These are phyloP conservation scores for Rhododendron ovatum DNA, from an alignment of 148 eudicot species.

Conservation along the genomic window DNA sequence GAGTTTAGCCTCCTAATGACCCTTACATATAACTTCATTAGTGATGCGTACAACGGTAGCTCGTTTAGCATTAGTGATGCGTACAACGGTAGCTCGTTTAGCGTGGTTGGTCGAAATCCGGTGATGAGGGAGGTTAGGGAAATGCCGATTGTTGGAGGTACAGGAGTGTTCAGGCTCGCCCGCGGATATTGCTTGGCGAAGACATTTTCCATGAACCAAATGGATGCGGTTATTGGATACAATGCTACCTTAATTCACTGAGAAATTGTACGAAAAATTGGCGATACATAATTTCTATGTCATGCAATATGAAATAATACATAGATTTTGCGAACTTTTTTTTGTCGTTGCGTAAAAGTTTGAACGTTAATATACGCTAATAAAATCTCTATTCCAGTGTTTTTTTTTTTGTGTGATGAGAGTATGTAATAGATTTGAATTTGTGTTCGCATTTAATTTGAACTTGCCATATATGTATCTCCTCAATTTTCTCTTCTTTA, in stretches of 20 bases:
- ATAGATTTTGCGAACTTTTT: background rate
- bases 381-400: background rate
- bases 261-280: background rate
- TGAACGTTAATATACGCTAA: background rate
- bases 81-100: constrained; percentile 6
- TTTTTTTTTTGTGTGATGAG: background rate
- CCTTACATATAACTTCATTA: background rate
- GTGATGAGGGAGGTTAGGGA: background rate
- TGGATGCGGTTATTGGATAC: constrained; percentile 3
- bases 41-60: background rate
- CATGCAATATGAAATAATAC: background rate
- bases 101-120: background rate
- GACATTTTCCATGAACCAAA: background rate
- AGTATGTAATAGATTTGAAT: background rate
- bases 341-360: background rate
- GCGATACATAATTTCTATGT: background rate
- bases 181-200: background rate
- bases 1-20: constrained; percentile 9
- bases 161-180: background rate
- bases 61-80: background rate
- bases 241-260: background rate
- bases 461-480: background rate
- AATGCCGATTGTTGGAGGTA: constrained; percentile 5
- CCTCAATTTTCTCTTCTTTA: background rate
- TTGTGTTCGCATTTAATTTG: background rate